Evolutionary conservation across 2,329 filamentous ascomycete genomes (phyloP).

Genomic region (Endocalyx cinctus): DNA sequence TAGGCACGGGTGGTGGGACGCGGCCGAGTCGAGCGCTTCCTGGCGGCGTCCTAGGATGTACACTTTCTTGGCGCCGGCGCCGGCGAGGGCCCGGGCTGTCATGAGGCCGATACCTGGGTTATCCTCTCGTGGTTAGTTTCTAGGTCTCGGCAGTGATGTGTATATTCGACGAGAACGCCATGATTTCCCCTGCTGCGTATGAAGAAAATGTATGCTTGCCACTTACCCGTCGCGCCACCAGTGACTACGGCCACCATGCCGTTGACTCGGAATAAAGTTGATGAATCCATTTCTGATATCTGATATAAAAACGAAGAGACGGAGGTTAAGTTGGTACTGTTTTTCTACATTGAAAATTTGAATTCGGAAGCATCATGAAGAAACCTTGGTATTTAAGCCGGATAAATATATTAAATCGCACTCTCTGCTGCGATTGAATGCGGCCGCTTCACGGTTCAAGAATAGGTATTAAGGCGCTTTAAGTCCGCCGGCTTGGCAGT

Average conservation of each 20-base stretch:
- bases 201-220: not conserved
- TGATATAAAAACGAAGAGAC: no score
- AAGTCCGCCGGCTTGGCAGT: no score
- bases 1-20: constrained; percentile 25
- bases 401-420: no score
- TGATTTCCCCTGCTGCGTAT: not conserved
- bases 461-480: no score
- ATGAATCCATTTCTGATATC: no score
- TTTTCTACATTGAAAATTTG: no score
- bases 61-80: constrained; percentile 47
- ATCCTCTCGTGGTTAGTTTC: constrained; percentile 6
- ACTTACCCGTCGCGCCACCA: constrained; percentile 44
- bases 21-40: constrained; percentile 37
- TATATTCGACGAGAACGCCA: not conserved
- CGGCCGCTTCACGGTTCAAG: no score
- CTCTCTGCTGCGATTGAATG: no score
- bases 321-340: no score
- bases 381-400: no score
- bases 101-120: constrained; percentile 43
- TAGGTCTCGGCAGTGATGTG: not conserved
- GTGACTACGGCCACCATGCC: constrained; percentile 52
- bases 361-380: no score
- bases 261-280: constrained; percentile 46
- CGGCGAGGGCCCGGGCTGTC: constrained; percentile 44
- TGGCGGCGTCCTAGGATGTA: constrained; percentile 47